Evolutionary conservation across 345 rosid genomes (phyloP), one percentile per base, ranked within the genome.

Genomic region (Reutealis trisperma): DNA sequence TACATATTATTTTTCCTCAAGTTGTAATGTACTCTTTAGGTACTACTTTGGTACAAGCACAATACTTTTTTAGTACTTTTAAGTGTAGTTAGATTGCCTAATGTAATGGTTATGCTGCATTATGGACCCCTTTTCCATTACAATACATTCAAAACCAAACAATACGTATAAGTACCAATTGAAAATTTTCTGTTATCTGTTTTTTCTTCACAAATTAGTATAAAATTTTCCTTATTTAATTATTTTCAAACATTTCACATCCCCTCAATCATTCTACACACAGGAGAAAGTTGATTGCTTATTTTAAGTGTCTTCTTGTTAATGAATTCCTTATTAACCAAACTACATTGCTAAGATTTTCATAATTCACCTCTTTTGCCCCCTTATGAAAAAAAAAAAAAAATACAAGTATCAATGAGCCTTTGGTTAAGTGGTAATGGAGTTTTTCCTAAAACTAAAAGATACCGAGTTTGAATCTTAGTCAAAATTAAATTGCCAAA

Each of bases 71-170:
- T 16, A 32, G 44, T 42, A 44, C 70, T 41, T 66, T 47, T 47
- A 21, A 68, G 42, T 49, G n/a, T 51, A 71, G 16, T 32, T 19
- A 44, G 62, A 71, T 54, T 6, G 18, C 52, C 41, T 70, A 18
- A 15, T 70, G 52, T 51, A 70, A 71, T 30, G 21, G 60, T 55
- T 71, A 47, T 70, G 61, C 73, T 47, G 51, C 25, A 52, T 30
- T 52, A 37, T 52, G 45, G 62, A 69, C 59, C 59, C 62, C 73
- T 3, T 32, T 37, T 70, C 62, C 41, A 52, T 8, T 25, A 27
- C 6, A 37, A 37, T 65, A 19, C 30, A 71, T 71, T 22, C 49
- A 54, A 54, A 34, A 24, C 27, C 62, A 30, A 32, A 45, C 27
- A 27, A 54, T 32, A 27, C 13, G 55, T 27, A 55, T 10, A 54